phyloP scores from a whole-genome alignment of 2,329 filamentous ascomycete species.

The Trichoderma koningiopsis region DNA sequence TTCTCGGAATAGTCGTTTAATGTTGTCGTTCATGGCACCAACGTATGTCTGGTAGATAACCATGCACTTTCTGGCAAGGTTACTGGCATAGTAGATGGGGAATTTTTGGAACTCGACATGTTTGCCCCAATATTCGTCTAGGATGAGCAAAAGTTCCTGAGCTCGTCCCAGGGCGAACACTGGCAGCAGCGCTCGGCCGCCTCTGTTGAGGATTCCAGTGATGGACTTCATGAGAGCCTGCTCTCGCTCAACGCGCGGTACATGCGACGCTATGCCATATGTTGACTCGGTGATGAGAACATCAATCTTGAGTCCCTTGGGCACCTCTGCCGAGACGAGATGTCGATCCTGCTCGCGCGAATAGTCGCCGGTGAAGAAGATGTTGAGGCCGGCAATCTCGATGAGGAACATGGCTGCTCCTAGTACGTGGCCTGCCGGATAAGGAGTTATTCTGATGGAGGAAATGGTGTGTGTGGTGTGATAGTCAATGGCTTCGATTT shows the following conservation, averaged over 20 bases:
- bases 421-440: conserved; percentile 95
- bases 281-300: conserved; percentile 97
- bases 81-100: conserved; percentile 97
- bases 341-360: conserved; percentile 94
- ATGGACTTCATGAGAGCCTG: conserved; percentile 94
- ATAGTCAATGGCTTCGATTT: conserved; percentile 97
- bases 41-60: conserved; percentile 98
- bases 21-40: conserved; percentile 98
- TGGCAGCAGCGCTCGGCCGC: conserved; percentile 89
- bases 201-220: conserved; percentile 85
- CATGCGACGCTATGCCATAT: conserved; percentile 92
- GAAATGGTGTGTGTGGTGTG: conserved; percentile 97
- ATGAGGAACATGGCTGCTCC: conserved; percentile 98
- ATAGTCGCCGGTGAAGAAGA: conserved; percentile 97
- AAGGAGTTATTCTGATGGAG: conserved; percentile 94
- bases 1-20: conserved; percentile 91
- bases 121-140: conserved; percentile 95
- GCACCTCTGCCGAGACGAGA: conserved; percentile 90
- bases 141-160: conserved; percentile 88
- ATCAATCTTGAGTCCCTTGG: conserved; percentile 86
- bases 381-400: conserved; percentile 94
- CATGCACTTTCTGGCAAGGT: conserved; percentile 95
- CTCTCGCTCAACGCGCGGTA: conserved; percentile 87
- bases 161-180: conserved; percentile 94
- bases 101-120: conserved; percentile 86